Evolutionary conservation across 352 stramenopile species (phyloP).

Genomic region (Pythium aphanidermatum): DNA sequence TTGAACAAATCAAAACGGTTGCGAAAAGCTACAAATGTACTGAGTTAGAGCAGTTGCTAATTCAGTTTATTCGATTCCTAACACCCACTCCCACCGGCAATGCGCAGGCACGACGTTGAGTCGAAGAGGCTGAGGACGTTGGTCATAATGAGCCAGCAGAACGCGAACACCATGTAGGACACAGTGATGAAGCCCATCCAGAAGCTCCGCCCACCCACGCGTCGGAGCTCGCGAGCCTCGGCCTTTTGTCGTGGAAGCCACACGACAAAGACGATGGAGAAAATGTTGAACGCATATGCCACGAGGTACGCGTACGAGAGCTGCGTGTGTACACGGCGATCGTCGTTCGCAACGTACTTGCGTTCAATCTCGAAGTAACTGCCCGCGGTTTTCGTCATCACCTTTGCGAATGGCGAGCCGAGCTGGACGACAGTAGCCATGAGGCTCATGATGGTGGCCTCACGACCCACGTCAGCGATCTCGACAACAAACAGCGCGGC

Average conservation of each 20-base stretch:
- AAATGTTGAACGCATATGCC: constrained; percentile 19
- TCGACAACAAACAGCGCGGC: constrained; percentile 18
- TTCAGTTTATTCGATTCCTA: too few species aligned
- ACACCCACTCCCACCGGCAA: constrained; percentile 22
- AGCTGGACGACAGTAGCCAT: constrained; percentile 18
- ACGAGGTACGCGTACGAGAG: constrained; percentile 21
- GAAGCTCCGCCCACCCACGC: constrained; percentile 2
- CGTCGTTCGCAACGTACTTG: constrained; percentile 10
- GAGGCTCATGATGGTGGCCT: constrained; percentile 24
- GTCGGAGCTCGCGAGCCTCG: constrained; percentile 20
- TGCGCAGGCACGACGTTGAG: constrained; percentile 19
- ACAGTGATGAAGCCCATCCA: constrained; percentile 9
- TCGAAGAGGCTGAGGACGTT: constrained; percentile 23
- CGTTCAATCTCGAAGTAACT: constrained; percentile 15
- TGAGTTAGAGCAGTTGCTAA: too few species aligned
- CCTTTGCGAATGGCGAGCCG: constrained; percentile 14
- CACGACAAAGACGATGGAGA: constrained; percentile 15
- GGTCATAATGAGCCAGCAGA: constrained; percentile 22
- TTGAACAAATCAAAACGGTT: too few species aligned
- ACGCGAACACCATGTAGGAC: constrained; percentile 9
- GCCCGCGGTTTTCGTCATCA: constrained; percentile 16
- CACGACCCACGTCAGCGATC: constrained; percentile 16
- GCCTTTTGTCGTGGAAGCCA: constrained; percentile 22
- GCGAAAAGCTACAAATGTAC: too few species aligned
- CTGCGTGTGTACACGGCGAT: constrained; percentile 9